A percentile compares a stretch with the other conserved stretches of the same genome.
phyloP scores from a whole-genome alignment of 2,329 filamentous ascomycete genomes.

The Botrytis paeoniae region DNA sequence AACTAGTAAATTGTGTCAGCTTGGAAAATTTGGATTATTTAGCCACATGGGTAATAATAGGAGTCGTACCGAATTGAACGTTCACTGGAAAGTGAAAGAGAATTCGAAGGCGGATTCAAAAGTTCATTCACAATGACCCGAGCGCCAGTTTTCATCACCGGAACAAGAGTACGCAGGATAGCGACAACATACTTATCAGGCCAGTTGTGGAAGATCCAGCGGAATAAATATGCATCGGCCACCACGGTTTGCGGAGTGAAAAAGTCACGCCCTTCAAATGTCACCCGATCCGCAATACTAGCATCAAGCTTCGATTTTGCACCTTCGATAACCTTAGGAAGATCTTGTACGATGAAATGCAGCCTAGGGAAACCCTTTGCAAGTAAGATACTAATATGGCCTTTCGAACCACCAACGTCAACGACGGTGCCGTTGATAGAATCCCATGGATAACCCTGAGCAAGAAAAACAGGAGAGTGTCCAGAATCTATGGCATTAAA shows the following conservation, averaged over 20 bases:
- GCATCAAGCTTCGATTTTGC: slow-evolving; percentile 40
- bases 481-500: neutral
- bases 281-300: slow-evolving; percentile 19
- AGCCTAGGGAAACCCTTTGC: slow-evolving; percentile 28
- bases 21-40: neutral
- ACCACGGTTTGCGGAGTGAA: neutral
- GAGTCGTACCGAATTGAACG: neutral
- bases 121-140: neutral
- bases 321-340: neutral
- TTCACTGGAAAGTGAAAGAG: neutral
- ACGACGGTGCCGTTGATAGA: neutral
- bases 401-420: slow-evolving; percentile 31
- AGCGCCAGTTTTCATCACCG: neutral
- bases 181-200: neutral
- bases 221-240: slow-evolving; percentile 10
- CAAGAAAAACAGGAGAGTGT: neutral
- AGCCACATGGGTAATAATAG: neutral
- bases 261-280: neutral
- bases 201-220: slow-evolving; percentile 11
- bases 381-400: slow-evolving; percentile 29
- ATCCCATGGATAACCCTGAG: neutral
- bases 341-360: slow-evolving; percentile 31
- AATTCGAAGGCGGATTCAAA: neutral
- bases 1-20: neutral
- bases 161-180: neutral